Base-by-base conservation (phyloP, 1,284 basidiomycete genomes). In the Dichomitus squalens region DNA sequence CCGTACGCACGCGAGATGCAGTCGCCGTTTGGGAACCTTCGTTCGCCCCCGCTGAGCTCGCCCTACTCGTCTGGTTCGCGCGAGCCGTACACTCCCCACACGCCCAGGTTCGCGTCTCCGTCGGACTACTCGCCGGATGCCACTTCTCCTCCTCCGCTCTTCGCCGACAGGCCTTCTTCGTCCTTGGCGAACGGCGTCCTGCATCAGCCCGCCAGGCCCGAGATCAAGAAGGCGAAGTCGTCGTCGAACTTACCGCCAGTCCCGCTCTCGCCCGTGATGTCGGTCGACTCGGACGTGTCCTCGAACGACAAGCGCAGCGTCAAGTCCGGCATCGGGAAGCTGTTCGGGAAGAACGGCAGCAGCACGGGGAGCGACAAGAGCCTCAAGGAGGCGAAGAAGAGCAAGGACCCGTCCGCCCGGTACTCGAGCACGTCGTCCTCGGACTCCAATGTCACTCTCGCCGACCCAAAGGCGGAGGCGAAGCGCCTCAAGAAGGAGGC, bases 401-500 rank as follows among this genome's bases (percentile, higher is more conserved):
- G 58, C 55, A 49, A 53, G 49, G 23, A 56, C 53, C 53, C 59
- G 46, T 29, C 66, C 52, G 64, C 64, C 25, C 16, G 27, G 16
- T 7, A 16, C 11, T 47, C 44, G 18, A 34, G n/a, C 11, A 33
- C 11, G 31, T 47, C 44, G 18, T 31, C 20, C 9, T 12, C 16
- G 11, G 31, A 29, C 18, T 11, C 31, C 27, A n/a, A n/a, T 29
- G 44, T n/a, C 44, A 4, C 5, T 21, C 25, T n/a, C 7, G 3
- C 14, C 7, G 21, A 23, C 16, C 41, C 11, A 51, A 81, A 76
- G 67, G 73, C 72, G 7, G 78, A 82, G 58, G 76, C 75, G 60
- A 80, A 81, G 69, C 70, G 64, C 61, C 71, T 73, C 61, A 79
- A 76, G 67, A 80, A 80, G 72, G 77, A 76, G 41, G 76, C 78